These are phyloP conservation scores for Pinus taeda DNA, from an alignment of 75 land plant species.

Conservation along the genomic window DNA sequence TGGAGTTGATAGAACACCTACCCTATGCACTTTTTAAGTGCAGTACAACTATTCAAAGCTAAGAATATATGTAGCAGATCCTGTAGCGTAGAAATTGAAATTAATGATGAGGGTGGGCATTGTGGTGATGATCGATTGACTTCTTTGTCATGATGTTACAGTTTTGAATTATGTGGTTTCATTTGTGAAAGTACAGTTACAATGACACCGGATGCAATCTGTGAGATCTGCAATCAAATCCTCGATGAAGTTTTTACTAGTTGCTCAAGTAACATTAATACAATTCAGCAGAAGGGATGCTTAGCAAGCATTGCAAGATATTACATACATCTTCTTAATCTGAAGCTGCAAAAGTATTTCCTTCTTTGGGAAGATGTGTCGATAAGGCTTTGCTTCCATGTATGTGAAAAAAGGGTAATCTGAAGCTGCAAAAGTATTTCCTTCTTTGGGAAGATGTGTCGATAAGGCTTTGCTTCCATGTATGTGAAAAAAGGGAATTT, in stretches of 20 bases:
- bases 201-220: conserved; percentile 28
- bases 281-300: conserved; percentile 13
- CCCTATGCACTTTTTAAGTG: too few relatives aligned
- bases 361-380: too few relatives aligned
- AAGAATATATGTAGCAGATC: too few relatives aligned
- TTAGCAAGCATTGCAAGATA: conserved; percentile 29
- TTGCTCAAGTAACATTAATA: background rate
- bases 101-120: conserved; percentile 13
- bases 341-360: conserved; percentile 22
- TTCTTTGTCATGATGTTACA: conserved; percentile 28
- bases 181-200: conserved; percentile 42
- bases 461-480: conserved; percentile 36
- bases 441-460: conserved; percentile 57
- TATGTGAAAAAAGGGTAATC: background rate
- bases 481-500: background rate
- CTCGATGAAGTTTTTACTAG: conserved; percentile 4
- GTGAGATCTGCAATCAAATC: conserved; percentile 24
- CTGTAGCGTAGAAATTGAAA: background rate
- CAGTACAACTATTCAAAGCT: too few relatives aligned
- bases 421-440: conserved; percentile 3
- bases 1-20: too few relatives aligned
- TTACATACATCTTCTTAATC: conserved; percentile 42
- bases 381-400: conserved; percentile 36
- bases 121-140: conserved; percentile 29
- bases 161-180: conserved; percentile 38